Percentiles rank a stretch among this genome's conserved stretches.
phyloP scores from a whole-genome alignment of 1,284 basidiomycete genomes.

The Ganoderma lingzhi region DNA sequence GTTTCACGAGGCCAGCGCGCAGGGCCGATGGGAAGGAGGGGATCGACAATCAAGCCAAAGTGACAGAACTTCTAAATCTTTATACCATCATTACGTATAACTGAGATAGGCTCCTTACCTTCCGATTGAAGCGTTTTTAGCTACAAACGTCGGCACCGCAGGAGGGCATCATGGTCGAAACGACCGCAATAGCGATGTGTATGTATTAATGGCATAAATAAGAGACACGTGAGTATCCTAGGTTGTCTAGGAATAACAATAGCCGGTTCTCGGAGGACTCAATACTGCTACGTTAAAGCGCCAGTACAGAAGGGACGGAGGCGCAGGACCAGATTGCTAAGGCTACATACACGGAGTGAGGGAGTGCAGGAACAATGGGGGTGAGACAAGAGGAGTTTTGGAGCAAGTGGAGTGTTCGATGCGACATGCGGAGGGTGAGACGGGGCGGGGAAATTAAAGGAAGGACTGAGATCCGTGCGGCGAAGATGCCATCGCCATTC shows the following conservation, averaged over 20 bases:
- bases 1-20: not conserved
- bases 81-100: slow-evolving; percentile 1
- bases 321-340: slow-evolving; percentile 18
- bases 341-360: slow-evolving; percentile 31
- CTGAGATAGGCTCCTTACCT: not conserved
- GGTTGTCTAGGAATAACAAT: slow-evolving; percentile 9
- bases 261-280: not conserved
- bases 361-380: not conserved
- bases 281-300: not conserved
- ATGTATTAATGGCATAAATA: slow-evolving; percentile 14
- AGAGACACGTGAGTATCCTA: not conserved
- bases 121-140: not conserved
- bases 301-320: not conserved
- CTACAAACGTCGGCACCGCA: not conserved
- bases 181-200: not conserved
- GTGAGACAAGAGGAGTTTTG: not conserved
- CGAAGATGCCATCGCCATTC: slow-evolving; percentile 19
- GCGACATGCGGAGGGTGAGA: not conserved
- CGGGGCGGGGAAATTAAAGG: slow-evolving; percentile 14
- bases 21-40: not conserved
- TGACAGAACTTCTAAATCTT: not conserved
- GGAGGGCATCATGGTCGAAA: not conserved
- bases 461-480: slow-evolving; percentile 22
- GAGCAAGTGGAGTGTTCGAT: not conserved
- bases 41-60: not conserved